Evolutionary conservation across 148 eudicot species (phyloP).

Genomic region (Pharnaceum exiguum): DNA sequence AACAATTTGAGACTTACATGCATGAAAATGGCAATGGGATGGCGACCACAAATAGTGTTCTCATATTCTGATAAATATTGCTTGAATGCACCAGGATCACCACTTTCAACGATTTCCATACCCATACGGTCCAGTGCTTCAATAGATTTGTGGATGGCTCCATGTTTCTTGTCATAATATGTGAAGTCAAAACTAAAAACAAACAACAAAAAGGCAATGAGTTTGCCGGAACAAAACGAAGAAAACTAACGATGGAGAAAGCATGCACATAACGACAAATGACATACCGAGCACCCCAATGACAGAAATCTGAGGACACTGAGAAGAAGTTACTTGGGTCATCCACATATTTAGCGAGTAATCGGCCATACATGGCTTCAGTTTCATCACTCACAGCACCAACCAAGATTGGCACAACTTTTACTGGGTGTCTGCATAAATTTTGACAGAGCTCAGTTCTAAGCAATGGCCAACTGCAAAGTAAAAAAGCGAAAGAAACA

Average conservation of each 20-base stretch:
- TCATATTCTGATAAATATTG: conserved; percentile 71
- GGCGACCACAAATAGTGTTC: conserved; percentile 97
- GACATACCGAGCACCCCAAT: conserved; percentile 96
- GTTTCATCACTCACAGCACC: conserved; percentile 74
- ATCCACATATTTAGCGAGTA: conserved; percentile 86
- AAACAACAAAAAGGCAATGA: conserved; percentile 3
- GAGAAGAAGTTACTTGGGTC: conserved; percentile 94
- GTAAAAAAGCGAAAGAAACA: not conserved
- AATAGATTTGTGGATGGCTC: conserved; percentile 82
- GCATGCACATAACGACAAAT: not conserved
- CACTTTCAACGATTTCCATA: conserved; percentile 86
- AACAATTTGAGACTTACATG: conserved; percentile 54
- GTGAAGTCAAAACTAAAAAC: conserved; percentile 72
- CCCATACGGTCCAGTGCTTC: conserved; percentile 90
- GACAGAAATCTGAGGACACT: conserved; percentile 94
- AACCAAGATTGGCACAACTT: conserved; percentile 89
- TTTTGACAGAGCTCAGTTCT: conserved; percentile 19
- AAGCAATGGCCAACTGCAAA: not conserved
- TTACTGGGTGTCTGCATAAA: conserved; percentile 55
- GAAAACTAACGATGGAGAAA: not conserved
- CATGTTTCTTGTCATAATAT: conserved; percentile 74
- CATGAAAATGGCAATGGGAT: conserved; percentile 90
- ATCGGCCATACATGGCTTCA: conserved; percentile 74
- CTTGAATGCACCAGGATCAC: conserved; percentile 90
- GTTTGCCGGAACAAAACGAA: not conserved